Percentiles rank a stretch among this genome's conserved stretches.
These are phyloP conservation scores for Globisporangium orthogonon DNA, from an alignment of 352 stramenopile species.

Conservation along the genomic window DNA sequence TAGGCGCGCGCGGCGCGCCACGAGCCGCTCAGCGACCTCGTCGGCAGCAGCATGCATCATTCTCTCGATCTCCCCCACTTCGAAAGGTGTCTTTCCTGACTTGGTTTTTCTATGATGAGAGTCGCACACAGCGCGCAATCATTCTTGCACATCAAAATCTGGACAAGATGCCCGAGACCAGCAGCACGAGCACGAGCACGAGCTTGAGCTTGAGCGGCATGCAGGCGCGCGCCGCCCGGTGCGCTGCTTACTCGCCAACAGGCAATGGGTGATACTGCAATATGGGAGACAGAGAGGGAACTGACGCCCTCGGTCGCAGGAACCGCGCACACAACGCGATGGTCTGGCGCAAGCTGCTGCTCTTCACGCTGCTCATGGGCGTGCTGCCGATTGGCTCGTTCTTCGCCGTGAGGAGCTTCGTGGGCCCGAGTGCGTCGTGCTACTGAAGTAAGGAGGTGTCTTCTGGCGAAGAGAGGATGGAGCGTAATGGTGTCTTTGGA, in stretches of 20 bases:
- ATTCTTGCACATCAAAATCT: slow-evolving; percentile 2
- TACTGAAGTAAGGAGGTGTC: no score
- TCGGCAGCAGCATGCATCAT: slow-evolving; percentile 3
- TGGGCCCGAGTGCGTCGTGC: slow-evolving; percentile 28
- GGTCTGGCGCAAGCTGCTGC: slow-evolving; percentile 63
- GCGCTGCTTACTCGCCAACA: slow-evolving; percentile 1
- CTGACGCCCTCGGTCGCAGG: slow-evolving; percentile 18
- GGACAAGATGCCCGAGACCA: slow-evolving; percentile 12
- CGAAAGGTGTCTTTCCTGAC: neutral
- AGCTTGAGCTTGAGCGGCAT: slow-evolving; percentile 39
- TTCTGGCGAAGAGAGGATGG: neutral
- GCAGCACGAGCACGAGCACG: slow-evolving; percentile 16
- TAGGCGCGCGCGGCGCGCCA: slow-evolving; percentile 46
- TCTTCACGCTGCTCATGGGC: slow-evolving; percentile 72
- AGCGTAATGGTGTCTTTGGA: neutral
- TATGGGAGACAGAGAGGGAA: neutral
- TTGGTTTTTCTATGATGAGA: slow-evolving; percentile 1
- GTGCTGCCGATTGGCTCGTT: slow-evolving; percentile 56
- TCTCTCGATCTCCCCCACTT: neutral
- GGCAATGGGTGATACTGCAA: neutral
- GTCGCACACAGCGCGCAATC: no score
- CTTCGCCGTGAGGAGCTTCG: slow-evolving; percentile 42
- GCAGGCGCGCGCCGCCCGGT: slow-evolving; percentile 36
- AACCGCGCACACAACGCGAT: slow-evolving; percentile 67
- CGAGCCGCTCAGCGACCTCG: slow-evolving; percentile 44